Percentiles rank a stretch among this genome's conserved stretches.
phyloP scores from a whole-genome alignment of 2,329 filamentous ascomycete species.

The Sphaerulina vaccinii region DNA sequence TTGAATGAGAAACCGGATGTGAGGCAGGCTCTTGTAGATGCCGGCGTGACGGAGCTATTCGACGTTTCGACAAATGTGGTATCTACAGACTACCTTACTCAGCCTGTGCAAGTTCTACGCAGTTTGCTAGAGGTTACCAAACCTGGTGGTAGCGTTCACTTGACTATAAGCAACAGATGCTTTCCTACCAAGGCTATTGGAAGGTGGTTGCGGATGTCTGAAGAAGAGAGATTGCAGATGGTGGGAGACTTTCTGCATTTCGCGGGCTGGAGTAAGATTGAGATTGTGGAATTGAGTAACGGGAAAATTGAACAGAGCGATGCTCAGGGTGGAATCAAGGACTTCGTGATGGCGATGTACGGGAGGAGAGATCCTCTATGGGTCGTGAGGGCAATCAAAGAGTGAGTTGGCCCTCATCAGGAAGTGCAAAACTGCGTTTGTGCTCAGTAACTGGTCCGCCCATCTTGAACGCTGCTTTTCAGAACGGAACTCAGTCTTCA shows the following conservation, averaged over 20 bases:
- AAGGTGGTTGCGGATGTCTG: conserved; percentile 48
- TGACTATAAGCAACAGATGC: conserved; percentile 53
- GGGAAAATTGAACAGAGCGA: conserved; percentile 31
- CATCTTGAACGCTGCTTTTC: too few species aligned
- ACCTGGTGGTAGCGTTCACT: conserved; percentile 48
- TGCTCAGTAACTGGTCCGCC: too few species aligned
- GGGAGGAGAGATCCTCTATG: conserved; percentile 43
- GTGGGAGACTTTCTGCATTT: conserved; percentile 55
- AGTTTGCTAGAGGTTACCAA: conserved; percentile 44
- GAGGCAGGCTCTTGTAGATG: conserved; percentile 20
- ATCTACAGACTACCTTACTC: conserved; percentile 52
- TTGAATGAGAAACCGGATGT: conserved; percentile 45
- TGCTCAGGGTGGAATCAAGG: conserved; percentile 24
- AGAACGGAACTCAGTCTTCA: too few species aligned
- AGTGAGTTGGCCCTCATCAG: background rate
- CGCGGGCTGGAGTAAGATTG: conserved; percentile 53
- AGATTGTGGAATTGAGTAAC: conserved; percentile 53
- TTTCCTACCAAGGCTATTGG: conserved; percentile 55
- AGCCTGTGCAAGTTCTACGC: conserved; percentile 47
- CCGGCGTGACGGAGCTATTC: conserved; percentile 30
- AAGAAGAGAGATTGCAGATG: conserved; percentile 49
- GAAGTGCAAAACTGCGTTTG: too few species aligned
- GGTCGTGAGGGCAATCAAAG: conserved; percentile 43
- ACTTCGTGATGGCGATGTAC: conserved; percentile 36
- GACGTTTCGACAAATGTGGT: conserved; percentile 53